Percentiles rank a stretch among this genome's conserved stretches.
Evolutionary conservation across 2,329 filamentous ascomycete species (phyloP).

Genomic region (Colletotrichum godetiae): DNA sequence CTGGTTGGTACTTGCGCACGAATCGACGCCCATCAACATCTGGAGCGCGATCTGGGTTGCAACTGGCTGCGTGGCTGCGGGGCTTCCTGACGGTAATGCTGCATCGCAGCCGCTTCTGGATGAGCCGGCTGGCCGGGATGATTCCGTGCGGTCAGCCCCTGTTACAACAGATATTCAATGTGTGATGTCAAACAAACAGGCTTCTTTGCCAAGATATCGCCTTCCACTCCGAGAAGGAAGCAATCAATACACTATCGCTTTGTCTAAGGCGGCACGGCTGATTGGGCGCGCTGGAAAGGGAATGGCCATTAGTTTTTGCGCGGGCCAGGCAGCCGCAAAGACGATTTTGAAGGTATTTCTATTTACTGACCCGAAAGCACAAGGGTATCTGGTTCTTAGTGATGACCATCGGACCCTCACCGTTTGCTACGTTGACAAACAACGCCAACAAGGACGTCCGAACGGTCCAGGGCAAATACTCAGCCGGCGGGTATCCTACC

Average conservation of each 20-base stretch:
- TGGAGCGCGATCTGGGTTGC: not conserved
- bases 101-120: not conserved
- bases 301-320: too few species aligned
- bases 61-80: not conserved
- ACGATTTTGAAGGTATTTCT: too few species aligned
- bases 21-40: not conserved
- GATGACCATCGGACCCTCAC: too few species aligned
- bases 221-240: not conserved
- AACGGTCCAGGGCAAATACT: too few species aligned
- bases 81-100: not conserved
- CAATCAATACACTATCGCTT: not conserved
- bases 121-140: not conserved
- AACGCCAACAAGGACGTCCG: too few species aligned
- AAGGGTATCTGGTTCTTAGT: too few species aligned
- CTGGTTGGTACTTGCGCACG: not conserved
- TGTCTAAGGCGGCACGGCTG: too few species aligned
- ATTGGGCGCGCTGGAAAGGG: too few species aligned
- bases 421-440: too few species aligned
- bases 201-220: not conserved
- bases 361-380: too few species aligned
- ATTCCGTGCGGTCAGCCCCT: not conserved
- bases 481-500: too few species aligned
- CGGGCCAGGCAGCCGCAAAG: too few species aligned
- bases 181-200: not conserved
- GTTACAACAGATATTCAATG: not conserved